Percentiles rank a stretch among this genome's conserved stretches.
Evolutionary conservation across 768 basidiomycete genomes (phyloP).

Genomic region (Scleroderma citrinum): DNA sequence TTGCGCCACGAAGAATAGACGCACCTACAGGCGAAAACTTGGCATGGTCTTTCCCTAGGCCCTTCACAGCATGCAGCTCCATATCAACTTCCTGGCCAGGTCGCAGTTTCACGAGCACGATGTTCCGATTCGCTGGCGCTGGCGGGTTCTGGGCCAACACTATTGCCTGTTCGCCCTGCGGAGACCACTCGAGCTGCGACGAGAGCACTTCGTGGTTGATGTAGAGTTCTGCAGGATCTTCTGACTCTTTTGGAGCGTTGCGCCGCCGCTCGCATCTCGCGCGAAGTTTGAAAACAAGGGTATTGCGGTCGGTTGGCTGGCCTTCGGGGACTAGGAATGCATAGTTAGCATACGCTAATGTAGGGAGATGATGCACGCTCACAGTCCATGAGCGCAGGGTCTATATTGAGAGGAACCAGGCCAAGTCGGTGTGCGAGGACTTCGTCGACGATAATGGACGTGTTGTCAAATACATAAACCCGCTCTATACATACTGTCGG

Average conservation of each 20-base stretch:
- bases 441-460: slow-evolving; percentile 89
- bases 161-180: slow-evolving; percentile 73
- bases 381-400: slow-evolving; percentile 69
- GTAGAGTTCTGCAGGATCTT: slow-evolving; percentile 62
- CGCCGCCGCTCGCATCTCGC: slow-evolving; percentile 59
- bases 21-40: slow-evolving; percentile 94
- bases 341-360: not conserved
- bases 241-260: slow-evolving; percentile 44
- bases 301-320: slow-evolving; percentile 81
- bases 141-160: slow-evolving; percentile 53
- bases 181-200: slow-evolving; percentile 64
- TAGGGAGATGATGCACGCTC: slow-evolving; percentile 33
- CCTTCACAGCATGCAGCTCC: slow-evolving; percentile 88
- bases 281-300: slow-evolving; percentile 78
- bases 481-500: slow-evolving; percentile 88
- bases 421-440: slow-evolving; percentile 90
- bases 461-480: slow-evolving; percentile 94
- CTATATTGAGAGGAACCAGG: slow-evolving; percentile 81
- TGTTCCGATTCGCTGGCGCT: slow-evolving; percentile 67
- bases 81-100: slow-evolving; percentile 86
- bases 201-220: slow-evolving; percentile 65
- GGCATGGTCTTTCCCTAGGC: slow-evolving; percentile 90
- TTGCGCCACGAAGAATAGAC: too few species aligned
- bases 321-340: slow-evolving; percentile 36
- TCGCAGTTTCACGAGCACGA: slow-evolving; percentile 85